Base-by-base conservation (phyloP, 768 basidiomycete genomes). In the Postia placenta region DNA sequence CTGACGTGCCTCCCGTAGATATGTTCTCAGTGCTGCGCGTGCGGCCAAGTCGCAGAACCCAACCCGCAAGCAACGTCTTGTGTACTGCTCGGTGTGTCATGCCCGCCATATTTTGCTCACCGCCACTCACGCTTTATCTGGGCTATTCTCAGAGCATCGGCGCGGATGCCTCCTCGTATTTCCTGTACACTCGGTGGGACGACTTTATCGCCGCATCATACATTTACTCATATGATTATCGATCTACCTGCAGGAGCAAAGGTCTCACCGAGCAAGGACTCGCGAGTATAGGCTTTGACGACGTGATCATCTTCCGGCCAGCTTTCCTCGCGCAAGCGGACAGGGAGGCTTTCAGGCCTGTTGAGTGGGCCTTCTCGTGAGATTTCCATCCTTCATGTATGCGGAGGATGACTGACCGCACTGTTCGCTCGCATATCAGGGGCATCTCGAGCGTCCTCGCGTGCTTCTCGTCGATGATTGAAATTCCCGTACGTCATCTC, bases 301-400 rank as follows among this genome's bases (percentile, higher is more conserved):
- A 90, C 45, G 79, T 80, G 1, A 79, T 90, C 50, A 60, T 87
- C 42, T 83, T 89, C 63, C 75, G 85, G 17, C 87, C 90, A 2
- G 78, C n/a, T n/a, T n/a, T n/a, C n/a, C n/a, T n/a, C n/a, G n/a
- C n/a, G n/a, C n/a, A n/a, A n/a, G n/a, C n/a, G n/a, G n/a, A n/a
- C n/a, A n/a, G n/a, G n/a, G n/a, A n/a, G n/a, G n/a, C n/a, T n/a
- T n/a, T n/a, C n/a, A n/a, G n/a, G n/a, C n/a, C n/a, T n/a, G n/a
- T n/a, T n/a, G n/a, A n/a, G n/a, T n/a, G n/a, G n/a, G n/a, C n/a
- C n/a, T n/a, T n/a, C n/a, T n/a, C n/a, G n/a, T n/a, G n/a, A n/a
- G n/a, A n/a, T n/a, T n/a, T n/a, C n/a, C n/a, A n/a, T n/a, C n/a
- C n/a, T n/a, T n/a, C n/a, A n/a, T n/a, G n/a, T n/a, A n/a, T n/a